Evolutionary conservation across 2,329 filamentous ascomycete genomes (phyloP), one percentile per base, ranked within the genome.

Genomic region (Fusarium sarcochroum): DNA sequence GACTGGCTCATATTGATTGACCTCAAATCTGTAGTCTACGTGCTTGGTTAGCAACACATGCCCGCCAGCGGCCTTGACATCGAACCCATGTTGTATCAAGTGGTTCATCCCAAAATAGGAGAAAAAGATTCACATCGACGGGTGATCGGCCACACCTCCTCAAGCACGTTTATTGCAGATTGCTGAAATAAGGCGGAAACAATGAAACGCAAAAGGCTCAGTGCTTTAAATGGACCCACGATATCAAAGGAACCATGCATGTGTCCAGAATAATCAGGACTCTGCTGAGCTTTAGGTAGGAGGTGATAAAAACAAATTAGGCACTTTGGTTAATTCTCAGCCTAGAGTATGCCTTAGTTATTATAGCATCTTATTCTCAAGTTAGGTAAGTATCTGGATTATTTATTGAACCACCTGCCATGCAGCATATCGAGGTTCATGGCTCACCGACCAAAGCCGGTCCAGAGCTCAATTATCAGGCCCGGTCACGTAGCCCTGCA

Each of bases 391-490:
- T 27, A 27, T 27, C 25, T 9, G 8, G 25, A 27, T 27, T 27
- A 27, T 27, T 27, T 9, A 27, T 27, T 27, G 25, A 27, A 27
- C 25, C 25, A 27, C 7, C n/a, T n/a, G n/a, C n/a, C n/a, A n/a
- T 30, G 27, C 13, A 41, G 20, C 38, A 41, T 5, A 23, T 13
- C 38, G 38, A 21, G n/a, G 18, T 7, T 41, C 14, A 20, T 15
- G 15, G 25, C 14, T 47, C 48, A 56, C 65, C 58, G 54, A 69
- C 58, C 41, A 40, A 60, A 58, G 25, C 41, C 58, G 42, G 52
- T 40, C 48, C 42, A 56, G 48, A 71, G 48, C 56, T 68, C 70
- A 73, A 68, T 46, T 63, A 25, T 62, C 60, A 70, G 66, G 65
- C 47, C 65, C 57, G 68, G 65, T 60, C 51, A 63, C 53, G 48